phyloP scores from a whole-genome alignment of 2,329 filamentous ascomycete genomes.

The Penicillium sp. region DNA sequence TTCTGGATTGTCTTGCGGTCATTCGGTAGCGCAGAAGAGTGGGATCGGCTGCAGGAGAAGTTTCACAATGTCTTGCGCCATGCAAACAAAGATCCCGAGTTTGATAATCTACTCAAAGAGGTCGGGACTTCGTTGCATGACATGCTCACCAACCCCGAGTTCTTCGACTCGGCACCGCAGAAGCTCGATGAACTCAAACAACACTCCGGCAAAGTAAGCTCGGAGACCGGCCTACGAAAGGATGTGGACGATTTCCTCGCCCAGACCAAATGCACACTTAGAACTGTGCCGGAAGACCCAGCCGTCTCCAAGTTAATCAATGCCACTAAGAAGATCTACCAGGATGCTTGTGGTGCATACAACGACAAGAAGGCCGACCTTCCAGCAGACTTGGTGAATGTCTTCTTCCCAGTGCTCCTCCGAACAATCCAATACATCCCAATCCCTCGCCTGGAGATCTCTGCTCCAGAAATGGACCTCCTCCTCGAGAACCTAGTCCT shows the following conservation, averaged over 20 bases:
- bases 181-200: conserved; percentile 59
- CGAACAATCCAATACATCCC: conserved; percentile 81
- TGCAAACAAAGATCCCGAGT: conserved; percentile 73
- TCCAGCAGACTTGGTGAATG: conserved; percentile 70
- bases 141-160: conserved; percentile 79
- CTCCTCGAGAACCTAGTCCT: conserved; percentile 87
- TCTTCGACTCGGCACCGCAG: conserved; percentile 72
- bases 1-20: conserved; percentile 78
- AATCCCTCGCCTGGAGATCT: conserved; percentile 84
- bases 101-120: conserved; percentile 72
- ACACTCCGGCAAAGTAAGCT: conserved; percentile 57
- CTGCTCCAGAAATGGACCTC: conserved; percentile 77
- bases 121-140: conserved; percentile 72
- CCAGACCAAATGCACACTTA: conserved; percentile 65
- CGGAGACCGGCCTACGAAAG: conserved; percentile 64
- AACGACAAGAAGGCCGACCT: conserved; percentile 67
- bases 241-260: conserved; percentile 71
- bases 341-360: conserved; percentile 65
- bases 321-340: conserved; percentile 65
- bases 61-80: conserved; percentile 72
- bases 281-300: conserved; percentile 67
- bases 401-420: conserved; percentile 76
- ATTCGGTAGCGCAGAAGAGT: conserved; percentile 71
- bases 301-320: conserved; percentile 68
- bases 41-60: conserved; percentile 68